Base-by-base conservation (phyloP, 352 stramenopile genomes). In the Phytophthora litchii region DNA sequence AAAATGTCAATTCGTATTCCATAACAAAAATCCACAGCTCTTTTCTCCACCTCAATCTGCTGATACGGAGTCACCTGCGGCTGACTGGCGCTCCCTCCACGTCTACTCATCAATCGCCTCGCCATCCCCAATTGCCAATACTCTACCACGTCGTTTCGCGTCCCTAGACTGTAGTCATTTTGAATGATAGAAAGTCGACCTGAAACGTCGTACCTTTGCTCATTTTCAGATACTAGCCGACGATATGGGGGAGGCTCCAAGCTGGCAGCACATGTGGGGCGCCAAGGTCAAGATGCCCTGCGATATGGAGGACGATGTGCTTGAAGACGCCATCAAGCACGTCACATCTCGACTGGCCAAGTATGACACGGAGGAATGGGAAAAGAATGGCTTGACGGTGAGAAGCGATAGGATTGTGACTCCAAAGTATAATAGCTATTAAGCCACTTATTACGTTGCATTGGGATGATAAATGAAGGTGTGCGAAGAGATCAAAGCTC, bases 221-320 rank as follows among this genome's bases (percentile, higher is more conserved):
- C 38, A 34, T 12, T 49, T 6, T 12, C 8, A 27, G 23, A 27
- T 5, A 3, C 23, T 27, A 35, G 19, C 10, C 19, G 16, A 51
- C 46, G 10, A 55, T 1, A 94, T 91, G 80, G 76, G 79, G 19
- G 82, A 94, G 44, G 83, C 80, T 13, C 83, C 83, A 36, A 92
- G 80, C 34, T 95, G 85, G 86, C 83, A 91, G 58, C 76, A 93
- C 70, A 94, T 94, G 86, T 95, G 85, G 83, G 85, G 85, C 19
- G 80, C 85, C 41, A 91, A 89, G 53, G 86, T 95, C 41, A 88
- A 88, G 64, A 95, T 92, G 80, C 86, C 86, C 23, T 94, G 85
- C 63, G 85, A 94, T 57, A 95, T 95, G 86, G 80, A 91, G 54
- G 86, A 95, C 64, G 81, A 95, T 67, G 78, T 94, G 43, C 72